Evolutionary conservation across 129 eudicot genomes (phyloP).

Genomic region (sunflower (Helianthus annuus)): DNA sequence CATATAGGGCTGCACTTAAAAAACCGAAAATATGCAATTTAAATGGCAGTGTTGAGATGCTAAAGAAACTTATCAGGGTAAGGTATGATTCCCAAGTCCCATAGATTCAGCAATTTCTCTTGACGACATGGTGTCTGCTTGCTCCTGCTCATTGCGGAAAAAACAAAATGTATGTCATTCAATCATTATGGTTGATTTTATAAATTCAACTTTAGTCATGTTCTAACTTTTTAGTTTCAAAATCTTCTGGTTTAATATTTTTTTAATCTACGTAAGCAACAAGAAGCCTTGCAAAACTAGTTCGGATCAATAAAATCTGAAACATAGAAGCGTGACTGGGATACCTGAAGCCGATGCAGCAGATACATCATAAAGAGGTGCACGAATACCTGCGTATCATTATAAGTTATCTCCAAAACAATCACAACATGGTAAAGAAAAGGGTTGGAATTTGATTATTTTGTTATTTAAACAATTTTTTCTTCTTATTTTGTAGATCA

Average conservation of each 20-base stretch:
- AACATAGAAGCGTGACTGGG: neutral
- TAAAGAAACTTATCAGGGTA: slow-evolving; percentile 48
- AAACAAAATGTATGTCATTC: neutral
- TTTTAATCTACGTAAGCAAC: neutral
- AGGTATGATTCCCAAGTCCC: slow-evolving; percentile 72
- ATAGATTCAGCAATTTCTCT: slow-evolving; percentile 81
- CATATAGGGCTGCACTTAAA: neutral
- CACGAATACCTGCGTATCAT: slow-evolving; percentile 77
- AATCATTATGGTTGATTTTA: neutral
- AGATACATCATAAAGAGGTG: slow-evolving; percentile 99
- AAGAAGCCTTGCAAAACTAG: neutral
- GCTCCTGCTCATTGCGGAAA: slow-evolving; percentile 52
- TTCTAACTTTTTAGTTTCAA: neutral
- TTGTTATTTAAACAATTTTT: neutral
- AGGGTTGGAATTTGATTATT: neutral
- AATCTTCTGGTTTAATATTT: neutral
- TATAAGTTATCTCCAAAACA: slow-evolving; percentile 13
- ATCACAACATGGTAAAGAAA: neutral
- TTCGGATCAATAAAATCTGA: neutral
- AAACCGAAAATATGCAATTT: neutral
- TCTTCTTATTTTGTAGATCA: neutral
- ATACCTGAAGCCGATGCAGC: slow-evolving; percentile 98
- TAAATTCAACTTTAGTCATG: slow-evolving; percentile 5
- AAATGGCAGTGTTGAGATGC: neutral
- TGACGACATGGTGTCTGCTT: slow-evolving; percentile 73